phyloP scores from a whole-genome alignment of 768 basidiomycete genomes.

The Termitomyces sp. region DNA sequence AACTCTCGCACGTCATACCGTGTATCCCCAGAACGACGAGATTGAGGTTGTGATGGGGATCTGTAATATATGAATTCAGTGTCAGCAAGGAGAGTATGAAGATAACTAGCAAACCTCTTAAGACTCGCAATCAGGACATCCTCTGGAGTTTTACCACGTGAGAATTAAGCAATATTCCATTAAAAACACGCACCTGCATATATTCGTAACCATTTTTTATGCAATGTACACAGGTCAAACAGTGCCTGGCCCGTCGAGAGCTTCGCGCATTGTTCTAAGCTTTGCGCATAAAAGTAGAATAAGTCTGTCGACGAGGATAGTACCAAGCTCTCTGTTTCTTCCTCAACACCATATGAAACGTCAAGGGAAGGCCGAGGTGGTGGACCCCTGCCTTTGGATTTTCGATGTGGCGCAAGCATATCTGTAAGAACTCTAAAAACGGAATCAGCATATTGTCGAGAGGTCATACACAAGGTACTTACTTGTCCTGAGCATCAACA shows the following conservation, averaged over 20 bases:
- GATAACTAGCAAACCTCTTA: conserved; percentile 48
- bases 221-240: conserved; percentile 73
- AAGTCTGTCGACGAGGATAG: conserved; percentile 93
- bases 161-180: conserved; percentile 1
- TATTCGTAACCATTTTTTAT: conserved; percentile 90
- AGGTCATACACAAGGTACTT: conserved; percentile 11
- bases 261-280: conserved; percentile 89
- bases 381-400: conserved; percentile 27
- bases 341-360: conserved; percentile 36
- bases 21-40: conserved; percentile 72
- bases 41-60: conserved; percentile 30
- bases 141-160: conserved; percentile 43
- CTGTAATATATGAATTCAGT: conserved; percentile 18
- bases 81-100: not conserved
- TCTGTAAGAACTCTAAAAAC: conserved; percentile 70
- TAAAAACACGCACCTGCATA: conserved; percentile 65
- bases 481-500: conserved; percentile 96
- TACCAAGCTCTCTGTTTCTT: conserved; percentile 49
- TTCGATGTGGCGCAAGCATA: conserved; percentile 83
- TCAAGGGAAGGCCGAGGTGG: conserved; percentile 70
- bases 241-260: conserved; percentile 81
- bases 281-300: conserved; percentile 97
- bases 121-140: conserved; percentile 74
- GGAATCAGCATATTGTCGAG: not conserved
- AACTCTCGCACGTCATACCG: conserved; percentile 73